Conservation (phyloP, 169 alveolate genomes). For the Cyclospora cayetanensis region DNA sequence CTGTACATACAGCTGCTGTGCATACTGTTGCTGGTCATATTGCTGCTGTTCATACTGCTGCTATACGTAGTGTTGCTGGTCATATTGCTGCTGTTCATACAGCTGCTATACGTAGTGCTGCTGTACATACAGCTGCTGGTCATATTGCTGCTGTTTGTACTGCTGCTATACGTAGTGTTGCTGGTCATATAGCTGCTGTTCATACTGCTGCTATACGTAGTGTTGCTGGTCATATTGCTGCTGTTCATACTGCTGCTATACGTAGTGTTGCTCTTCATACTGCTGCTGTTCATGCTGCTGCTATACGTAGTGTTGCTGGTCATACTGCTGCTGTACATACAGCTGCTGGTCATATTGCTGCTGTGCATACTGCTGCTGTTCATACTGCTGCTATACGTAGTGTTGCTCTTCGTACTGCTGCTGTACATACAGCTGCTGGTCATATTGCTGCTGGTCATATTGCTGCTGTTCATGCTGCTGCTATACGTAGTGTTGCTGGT, state of each 20-base stretch:
- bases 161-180: too few species aligned
- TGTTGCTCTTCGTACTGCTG: conserved; percentile 1
- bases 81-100: too few species aligned
- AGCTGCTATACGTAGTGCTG: not conserved
- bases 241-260: too few species aligned
- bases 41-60: conserved; percentile 2
- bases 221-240: too few species aligned
- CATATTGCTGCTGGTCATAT: conserved; percentile 12
- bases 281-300: not conserved
- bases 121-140: not conserved
- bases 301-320: too few species aligned
- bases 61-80: conserved; percentile 5
- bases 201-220: not conserved
- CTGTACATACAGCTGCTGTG: too few species aligned
- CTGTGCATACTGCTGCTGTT: conserved; percentile 6
- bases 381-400: too few species aligned
- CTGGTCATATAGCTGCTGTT: not conserved
- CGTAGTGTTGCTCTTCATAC: not conserved
- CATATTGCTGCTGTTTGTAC: conserved; percentile 11
- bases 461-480: too few species aligned
- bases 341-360: conserved; percentile 1
- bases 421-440: not conserved
- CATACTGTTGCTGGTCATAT: not conserved
- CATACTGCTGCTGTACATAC: not conserved
- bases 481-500: not conserved